phyloP scores from a whole-genome alignment of 305 asterid genomes.

The Nicotiana rustica region DNA sequence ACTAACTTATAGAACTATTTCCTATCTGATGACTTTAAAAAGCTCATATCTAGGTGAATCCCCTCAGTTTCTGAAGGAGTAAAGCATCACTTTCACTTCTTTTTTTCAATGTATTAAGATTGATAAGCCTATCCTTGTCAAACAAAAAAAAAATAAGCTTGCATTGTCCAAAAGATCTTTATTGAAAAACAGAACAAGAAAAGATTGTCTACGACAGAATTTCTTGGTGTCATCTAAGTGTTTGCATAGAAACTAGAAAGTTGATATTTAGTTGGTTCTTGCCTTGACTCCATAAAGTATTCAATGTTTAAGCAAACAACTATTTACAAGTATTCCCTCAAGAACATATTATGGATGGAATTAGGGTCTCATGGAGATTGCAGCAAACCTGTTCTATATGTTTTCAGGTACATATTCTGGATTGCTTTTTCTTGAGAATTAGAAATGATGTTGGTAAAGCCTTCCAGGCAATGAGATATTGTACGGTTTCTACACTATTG shows the following conservation, averaged over 20 bases:
- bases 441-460: conserved; percentile 1
- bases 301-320: neutral
- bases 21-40: neutral
- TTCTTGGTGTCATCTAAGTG: neutral
- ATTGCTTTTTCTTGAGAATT: neutral
- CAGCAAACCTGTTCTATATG: neutral
- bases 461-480: neutral
- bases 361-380: conserved; percentile 19
- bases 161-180: neutral
- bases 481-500: neutral
- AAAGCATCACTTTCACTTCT: neutral
- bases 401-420: conserved; percentile 10
- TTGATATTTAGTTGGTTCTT: neutral
- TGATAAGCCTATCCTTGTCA: neutral
- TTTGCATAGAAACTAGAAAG: neutral
- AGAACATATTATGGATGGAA: neutral
- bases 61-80: neutral
- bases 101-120: neutral
- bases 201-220: neutral
- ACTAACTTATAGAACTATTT: conserved; percentile 1
- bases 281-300: neutral
- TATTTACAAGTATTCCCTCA: neutral
- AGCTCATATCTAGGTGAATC: neutral
- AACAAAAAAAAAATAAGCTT: neutral
- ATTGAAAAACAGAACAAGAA: neutral